Evolutionary conservation across 2,329 filamentous ascomycete species (phyloP), one percentile per base, ranked within the genome.

Genomic region (Dactylonectria macrodidyma): DNA sequence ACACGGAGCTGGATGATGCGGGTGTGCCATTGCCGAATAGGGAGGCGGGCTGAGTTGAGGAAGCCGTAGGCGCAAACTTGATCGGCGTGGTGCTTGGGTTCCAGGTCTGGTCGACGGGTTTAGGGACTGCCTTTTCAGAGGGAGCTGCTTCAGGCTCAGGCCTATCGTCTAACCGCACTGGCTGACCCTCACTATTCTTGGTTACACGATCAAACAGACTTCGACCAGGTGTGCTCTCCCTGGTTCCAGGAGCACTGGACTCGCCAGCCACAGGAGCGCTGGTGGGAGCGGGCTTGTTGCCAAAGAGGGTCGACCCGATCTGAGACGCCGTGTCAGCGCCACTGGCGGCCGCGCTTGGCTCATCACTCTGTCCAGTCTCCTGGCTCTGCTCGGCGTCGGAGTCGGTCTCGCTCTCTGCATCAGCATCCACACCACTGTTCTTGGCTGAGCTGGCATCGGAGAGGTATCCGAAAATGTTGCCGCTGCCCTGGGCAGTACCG

Each of bases 401-500:
- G 22, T 84, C 84, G 19, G 82, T 78, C 64, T 85, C 84, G 68
- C 81, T 84, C 69, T 87, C 84, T 7, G 77, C 81, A 58, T 86
- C 86, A 19, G 83, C 83, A 16, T 87, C 85, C 11, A 82, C 78
- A 1, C 85, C 85, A 69, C 88, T 89, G 58, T 85, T 88, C 77
- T 87, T 87, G 47, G 84, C 81, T 14, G 86, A 87, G 71, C 87
- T 88, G 36, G 81, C 82, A 73, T 89, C 87, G 1, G 88, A 90
- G 8, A 91, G 82, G 71, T 90, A 87, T 26, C 85, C 85, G 74
- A 91, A 91, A 57, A 90, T 89, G 74, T 91, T 90, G 52, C 78
- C 73, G 48, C 78, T 74, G 16, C 71, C 76, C 56, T 73, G 73
- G 16, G 69, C 66, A 52, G 69, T 73, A 14, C 69, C 68, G 9